Evolutionary conservation across 108 stramenopile genomes (phyloP), one percentile per base, ranked within the genome.

Genomic region (Skeletonema potamos): DNA sequence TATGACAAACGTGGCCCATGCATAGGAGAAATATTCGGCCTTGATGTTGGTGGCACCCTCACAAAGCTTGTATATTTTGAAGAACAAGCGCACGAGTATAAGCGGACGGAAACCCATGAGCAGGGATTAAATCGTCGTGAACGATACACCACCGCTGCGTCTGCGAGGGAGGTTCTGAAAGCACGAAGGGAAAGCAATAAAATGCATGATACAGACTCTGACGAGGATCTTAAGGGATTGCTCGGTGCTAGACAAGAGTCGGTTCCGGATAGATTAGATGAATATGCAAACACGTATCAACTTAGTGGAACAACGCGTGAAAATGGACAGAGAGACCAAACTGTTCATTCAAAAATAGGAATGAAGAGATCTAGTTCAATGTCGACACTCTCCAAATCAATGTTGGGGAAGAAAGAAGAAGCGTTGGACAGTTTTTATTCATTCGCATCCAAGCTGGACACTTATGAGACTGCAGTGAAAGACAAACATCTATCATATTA

Each of bases 11-110:
- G 54, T 10, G 77, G 77, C 11, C 74, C 74, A 3, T 81, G 79
- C 76, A 88, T 89, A 20, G 89, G 91, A 13, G 86, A 69, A 36
- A 88, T 89, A 10, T 82, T 95, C 10, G 94, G 94, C 17, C 72
- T 95, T 39, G 94, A 95, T 69, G 89, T 95, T 6, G 99, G 99
- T 7, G 99, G 99, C 11, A 97, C 97, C 5, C 83, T 99, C 6
- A 85, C 96, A 12, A 99, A 99, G 70, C 79, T 99, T 10, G 96
- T 99, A 4, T 98, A 98, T 73, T 98, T 98, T 70, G 95, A 98
- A 69, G 79, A 88, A 59, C 70, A 81, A 64, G 36, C 77, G 34
- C 55, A 78, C 20, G 70, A 85, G 48, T 66, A 60, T 22, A 79
- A 78, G 54, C 57, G 70, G 33, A 12, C 26, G 6, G 51, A 58